phyloP scores from a whole-genome alignment of 2,329 filamentous ascomycete genomes.

The Pleurostoma richardsiae region DNA sequence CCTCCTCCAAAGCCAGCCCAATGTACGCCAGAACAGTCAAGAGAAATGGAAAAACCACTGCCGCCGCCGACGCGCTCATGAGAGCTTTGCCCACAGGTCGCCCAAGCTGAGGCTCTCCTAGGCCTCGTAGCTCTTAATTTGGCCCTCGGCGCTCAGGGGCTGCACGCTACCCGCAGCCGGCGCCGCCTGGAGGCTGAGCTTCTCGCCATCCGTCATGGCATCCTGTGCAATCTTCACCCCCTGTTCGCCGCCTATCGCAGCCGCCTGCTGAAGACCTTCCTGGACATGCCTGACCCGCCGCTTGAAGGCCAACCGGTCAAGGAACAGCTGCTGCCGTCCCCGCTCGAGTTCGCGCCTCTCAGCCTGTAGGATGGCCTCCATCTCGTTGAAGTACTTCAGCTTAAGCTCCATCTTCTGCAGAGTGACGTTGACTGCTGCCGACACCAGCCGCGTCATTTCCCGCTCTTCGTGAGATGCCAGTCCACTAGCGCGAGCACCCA shows the following conservation, averaged over 20 bases:
- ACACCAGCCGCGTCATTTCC: slow-evolving; percentile 90
- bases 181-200: slow-evolving; percentile 46
- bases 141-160: slow-evolving; percentile 49
- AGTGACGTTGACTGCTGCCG: slow-evolving; percentile 87
- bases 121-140: slow-evolving; percentile 54
- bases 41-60: too few species aligned
- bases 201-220: slow-evolving; percentile 40
- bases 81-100: too few species aligned
- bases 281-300: slow-evolving; percentile 80
- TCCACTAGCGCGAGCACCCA: slow-evolving; percentile 79
- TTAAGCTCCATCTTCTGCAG: slow-evolving; percentile 95
- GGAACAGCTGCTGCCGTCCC: slow-evolving; percentile 85
- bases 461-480: slow-evolving; percentile 95
- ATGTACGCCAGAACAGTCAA: too few species aligned
- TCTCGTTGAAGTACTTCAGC: slow-evolving; percentile 91
- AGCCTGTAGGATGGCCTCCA: slow-evolving; percentile 86
- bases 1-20: too few species aligned
- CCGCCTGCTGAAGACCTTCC: slow-evolving; percentile 60
- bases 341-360: slow-evolving; percentile 91
- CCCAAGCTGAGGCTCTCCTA: slow-evolving; percentile 18
- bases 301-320: slow-evolving; percentile 88
- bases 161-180: slow-evolving; percentile 39
- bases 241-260: slow-evolving; percentile 42
- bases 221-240: slow-evolving; percentile 43
- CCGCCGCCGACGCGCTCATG: too few species aligned